Conservation (phyloP, 2,329 filamentous ascomycete species). For the Mariannaea sp. region DNA sequence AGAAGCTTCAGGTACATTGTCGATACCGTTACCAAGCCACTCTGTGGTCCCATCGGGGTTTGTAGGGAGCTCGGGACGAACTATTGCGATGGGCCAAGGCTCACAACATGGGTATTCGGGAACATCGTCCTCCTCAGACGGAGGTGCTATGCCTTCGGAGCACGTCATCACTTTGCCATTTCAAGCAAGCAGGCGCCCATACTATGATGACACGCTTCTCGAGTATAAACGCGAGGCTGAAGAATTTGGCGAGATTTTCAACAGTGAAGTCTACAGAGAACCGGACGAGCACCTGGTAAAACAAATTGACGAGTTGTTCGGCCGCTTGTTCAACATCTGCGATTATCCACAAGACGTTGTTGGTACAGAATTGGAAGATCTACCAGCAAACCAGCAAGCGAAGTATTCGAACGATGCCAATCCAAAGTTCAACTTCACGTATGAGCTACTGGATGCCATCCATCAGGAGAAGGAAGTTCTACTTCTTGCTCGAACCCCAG, state of each 20-base stretch:
- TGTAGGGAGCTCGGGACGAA: conserved; percentile 31
- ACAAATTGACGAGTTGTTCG: conserved; percentile 58
- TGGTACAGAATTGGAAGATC: conserved; percentile 46
- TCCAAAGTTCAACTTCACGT: conserved; percentile 64
- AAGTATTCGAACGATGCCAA: conserved; percentile 62
- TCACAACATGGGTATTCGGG: conserved; percentile 33
- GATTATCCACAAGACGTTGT: conserved; percentile 60
- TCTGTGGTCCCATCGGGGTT: conserved; percentile 24
- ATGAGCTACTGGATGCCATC: conserved; percentile 56
- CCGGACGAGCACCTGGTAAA: conserved; percentile 48
- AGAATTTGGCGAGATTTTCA: conserved; percentile 52
- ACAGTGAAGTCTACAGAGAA: conserved; percentile 43
- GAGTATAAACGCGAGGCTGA: conserved; percentile 51
- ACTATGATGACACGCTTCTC: conserved; percentile 57
- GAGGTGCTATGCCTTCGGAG: conserved; percentile 38
- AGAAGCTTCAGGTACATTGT: conserved; percentile 27
- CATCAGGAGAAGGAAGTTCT: conserved; percentile 54
- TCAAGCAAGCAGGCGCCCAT: conserved; percentile 55
- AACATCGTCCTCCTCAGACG: conserved; percentile 24
- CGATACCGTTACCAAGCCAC: conserved; percentile 28
- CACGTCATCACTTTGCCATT: conserved; percentile 63
- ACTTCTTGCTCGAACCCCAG: conserved; percentile 57
- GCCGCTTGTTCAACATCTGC: conserved; percentile 57
- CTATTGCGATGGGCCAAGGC: conserved; percentile 37
- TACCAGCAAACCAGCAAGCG: conserved; percentile 50